Evolutionary conservation across 2,329 filamentous ascomycete species (phyloP).

Genomic region (Talaromyces sp.): DNA sequence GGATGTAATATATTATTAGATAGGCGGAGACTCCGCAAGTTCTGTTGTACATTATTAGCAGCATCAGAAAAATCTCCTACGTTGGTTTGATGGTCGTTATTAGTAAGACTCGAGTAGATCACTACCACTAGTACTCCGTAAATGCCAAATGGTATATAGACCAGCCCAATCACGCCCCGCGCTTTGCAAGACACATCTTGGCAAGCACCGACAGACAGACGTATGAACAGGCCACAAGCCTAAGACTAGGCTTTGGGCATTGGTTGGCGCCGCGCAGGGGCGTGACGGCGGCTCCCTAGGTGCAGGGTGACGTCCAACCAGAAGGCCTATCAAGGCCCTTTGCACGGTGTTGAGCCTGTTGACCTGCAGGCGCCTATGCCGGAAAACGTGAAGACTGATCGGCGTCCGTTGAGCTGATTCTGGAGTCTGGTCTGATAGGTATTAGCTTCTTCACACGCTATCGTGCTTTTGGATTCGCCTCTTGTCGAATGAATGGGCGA

Average conservation of each 20-base stretch:
- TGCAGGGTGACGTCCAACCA: slow-evolving; percentile 13
- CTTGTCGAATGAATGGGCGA: background rate
- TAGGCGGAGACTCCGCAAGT: background rate
- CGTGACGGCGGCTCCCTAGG: slow-evolving; percentile 13
- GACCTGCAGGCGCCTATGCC: slow-evolving; percentile 6
- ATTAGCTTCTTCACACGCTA: slow-evolving; percentile 1
- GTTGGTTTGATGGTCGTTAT: background rate
- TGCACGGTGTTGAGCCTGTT: slow-evolving; percentile 4
- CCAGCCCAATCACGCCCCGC: background rate
- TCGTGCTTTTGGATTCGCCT: background rate
- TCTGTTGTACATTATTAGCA: slow-evolving; percentile 1
- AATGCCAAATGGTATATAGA: no score
- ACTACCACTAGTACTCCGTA: no score
- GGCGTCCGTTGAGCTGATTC: background rate
- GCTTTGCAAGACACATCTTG: background rate
- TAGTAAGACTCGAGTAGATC: no score
- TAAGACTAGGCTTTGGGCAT: background rate
- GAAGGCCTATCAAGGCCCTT: slow-evolving; percentile 4
- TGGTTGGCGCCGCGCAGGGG: slow-evolving; percentile 4
- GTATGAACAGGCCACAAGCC: background rate
- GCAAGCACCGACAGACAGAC: background rate
- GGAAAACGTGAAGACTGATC: background rate
- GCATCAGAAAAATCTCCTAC: slow-evolving; percentile 1
- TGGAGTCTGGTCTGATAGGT: background rate
- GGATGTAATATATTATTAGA: slow-evolving; percentile 1